Base-by-base conservation (phyloP, 805 yeast genomes). In the Alloascoidea hylecoeti region DNA sequence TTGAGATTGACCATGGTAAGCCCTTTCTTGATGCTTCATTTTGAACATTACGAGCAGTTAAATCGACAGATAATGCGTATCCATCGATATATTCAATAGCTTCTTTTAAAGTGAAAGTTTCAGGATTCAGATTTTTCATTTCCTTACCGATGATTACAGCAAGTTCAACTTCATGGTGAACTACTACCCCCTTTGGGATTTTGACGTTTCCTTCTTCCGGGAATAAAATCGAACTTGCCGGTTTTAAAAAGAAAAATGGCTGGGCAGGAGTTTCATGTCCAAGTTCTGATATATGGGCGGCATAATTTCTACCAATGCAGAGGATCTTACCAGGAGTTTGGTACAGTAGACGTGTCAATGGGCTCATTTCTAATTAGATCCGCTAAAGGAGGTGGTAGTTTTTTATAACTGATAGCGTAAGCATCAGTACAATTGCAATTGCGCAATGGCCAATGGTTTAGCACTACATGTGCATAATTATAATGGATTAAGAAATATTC, bases 31-130 rank as follows among this genome's bases (percentile, higher is more conserved):
- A 92, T 28, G 96, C 96, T 50, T 77, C 95, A 51, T 81, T 86
- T 60, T 92, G 99, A 18, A 92, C 94, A 51, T 88, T 85, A 56
- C 99, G 72, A 0, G 95, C 97, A 4, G 98, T 92, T 69, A 92
- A 67, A 55, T 92, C 99, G 36, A 92, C 71, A 0, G 96, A 86
- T 43, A 92, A 63, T 1, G 94, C 82, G 50, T 88, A 85, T 9
- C 51, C 96, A 3, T 70, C 80, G 46, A 92, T 82, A 12, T 84
- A 66, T 38, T 81, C 82, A 37, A 79, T 50, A 1, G 95, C 94
- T 38, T 84, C 83, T 35, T 69, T 52, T 4, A 71, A 68, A 2
- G 72, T 61, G 52, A 84, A 82, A 0, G 59, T 50, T 2, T 53
- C 61, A 1, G 77, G 70, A 16, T 76, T 64, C 39, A 78, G 60